phyloP scores from a whole-genome alignment of 2,329 filamentous ascomycete species.

The Trichoderma endophyticum region DNA sequence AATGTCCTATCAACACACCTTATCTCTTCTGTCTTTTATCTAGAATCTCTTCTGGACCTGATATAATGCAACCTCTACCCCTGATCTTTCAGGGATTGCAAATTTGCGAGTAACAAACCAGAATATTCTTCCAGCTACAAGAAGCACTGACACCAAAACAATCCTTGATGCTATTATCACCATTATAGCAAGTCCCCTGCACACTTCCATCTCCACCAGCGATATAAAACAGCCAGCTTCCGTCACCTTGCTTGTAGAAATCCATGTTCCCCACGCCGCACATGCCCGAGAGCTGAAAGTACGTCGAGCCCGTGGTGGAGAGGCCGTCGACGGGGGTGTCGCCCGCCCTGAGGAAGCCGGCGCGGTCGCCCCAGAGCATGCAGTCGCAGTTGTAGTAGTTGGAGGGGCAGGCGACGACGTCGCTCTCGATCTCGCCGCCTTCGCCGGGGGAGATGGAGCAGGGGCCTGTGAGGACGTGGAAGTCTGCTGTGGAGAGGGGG shows the following conservation, averaged over 20 bases:
- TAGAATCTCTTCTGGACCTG: neutral
- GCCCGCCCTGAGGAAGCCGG: neutral
- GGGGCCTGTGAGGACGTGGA: neutral
- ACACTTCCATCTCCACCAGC: neutral
- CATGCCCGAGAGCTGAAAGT: neutral
- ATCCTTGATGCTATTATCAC: neutral
- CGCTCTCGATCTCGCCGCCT: neutral
- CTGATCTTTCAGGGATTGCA: too few relatives aligned
- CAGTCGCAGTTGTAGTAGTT: constrained; percentile 1
- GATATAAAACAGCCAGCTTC: neutral
- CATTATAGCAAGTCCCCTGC: neutral
- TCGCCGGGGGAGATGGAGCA: neutral
- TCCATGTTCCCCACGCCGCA: neutral
- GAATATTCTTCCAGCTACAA: neutral
- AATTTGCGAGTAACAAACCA: neutral
- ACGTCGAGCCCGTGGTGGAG: neutral
- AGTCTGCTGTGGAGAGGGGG: neutral
- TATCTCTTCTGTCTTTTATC: neutral
- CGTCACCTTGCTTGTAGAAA: neutral
- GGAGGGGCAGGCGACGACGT: neutral
- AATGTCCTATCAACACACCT: neutral
- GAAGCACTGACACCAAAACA: neutral
- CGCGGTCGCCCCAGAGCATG: neutral
- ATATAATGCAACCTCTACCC: too few relatives aligned
- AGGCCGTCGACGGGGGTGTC: neutral